Percentiles rank a stretch among this genome's conserved stretches.
Evolutionary conservation across 345 rosid species (phyloP).

Genomic region (Eucalyptus viminalis): DNA sequence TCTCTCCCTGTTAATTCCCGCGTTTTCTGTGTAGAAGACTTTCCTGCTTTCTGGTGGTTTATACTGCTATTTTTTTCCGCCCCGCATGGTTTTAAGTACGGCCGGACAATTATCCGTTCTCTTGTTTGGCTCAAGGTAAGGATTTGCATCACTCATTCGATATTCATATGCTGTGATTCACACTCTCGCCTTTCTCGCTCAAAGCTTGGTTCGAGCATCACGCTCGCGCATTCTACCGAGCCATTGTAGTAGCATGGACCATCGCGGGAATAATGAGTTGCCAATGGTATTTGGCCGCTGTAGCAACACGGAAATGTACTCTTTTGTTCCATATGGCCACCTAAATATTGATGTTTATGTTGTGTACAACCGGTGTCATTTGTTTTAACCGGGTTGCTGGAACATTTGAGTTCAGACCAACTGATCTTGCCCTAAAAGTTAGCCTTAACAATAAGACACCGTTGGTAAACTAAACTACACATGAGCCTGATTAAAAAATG

Average conservation of each 20-base stretch:
- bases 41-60: not conserved
- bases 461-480: not conserved
- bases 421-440: not conserved
- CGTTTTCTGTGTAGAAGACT: not conserved
- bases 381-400: not conserved
- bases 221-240: not conserved
- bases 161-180: not conserved
- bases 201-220: not conserved
- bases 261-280: not conserved
- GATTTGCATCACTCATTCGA: not conserved
- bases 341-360: not conserved
- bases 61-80: not conserved
- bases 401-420: not conserved
- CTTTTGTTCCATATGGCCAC: not conserved
- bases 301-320: not conserved
- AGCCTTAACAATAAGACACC: not conserved
- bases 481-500: not conserved
- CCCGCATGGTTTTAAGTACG: not conserved
- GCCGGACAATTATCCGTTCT: not conserved
- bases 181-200: not conserved
- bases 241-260: not conserved
- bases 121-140: not conserved
- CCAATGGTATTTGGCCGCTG: not conserved
- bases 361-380: not conserved
- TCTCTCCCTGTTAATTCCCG: not conserved